Evolutionary conservation across 768 basidiomycete species (phyloP), one percentile per base, ranked within the genome.

Genomic region (Tephrocybe sp.): DNA sequence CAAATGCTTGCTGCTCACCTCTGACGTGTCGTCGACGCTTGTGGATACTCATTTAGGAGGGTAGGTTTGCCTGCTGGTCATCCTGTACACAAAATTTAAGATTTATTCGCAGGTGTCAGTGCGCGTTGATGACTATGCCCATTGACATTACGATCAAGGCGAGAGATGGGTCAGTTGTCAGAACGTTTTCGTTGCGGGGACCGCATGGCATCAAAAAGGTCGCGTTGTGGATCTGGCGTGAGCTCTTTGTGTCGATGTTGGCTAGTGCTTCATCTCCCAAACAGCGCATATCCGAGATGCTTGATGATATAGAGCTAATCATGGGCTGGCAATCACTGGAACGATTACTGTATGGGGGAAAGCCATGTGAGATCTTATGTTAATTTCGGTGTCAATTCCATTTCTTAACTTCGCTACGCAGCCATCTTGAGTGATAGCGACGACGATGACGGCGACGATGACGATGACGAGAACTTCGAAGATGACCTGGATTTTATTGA

Each of bases 151-250:
- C 61, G 9, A 73, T 86, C 49, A 76, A 65, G 42, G 73, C 70
- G 44, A 69, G 66, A 10, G 51, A 55, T 13, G 75, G 76, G 12
- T 74, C 71, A 32, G 36, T 68, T 19, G 60, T 84, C 57, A 83
- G 78, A 56, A 66, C 70, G 0, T 83, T 84, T 48, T 60, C 63
- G 17, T 61, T 84, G 17, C 63, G 64, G 3, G 83, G 83, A 3
- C 75, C 75, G 0, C 71, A 74, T 26, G 69, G 70, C 19, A 66
- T 84, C 16, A 70, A 76, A 22, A 67, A 65, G 12, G 68, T 77
- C 35, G 52, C 80, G 5, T 63, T 84, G 14, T 87, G 83, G 82
- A 77, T 87, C 46, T 87, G 85, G 85, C 74, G 85, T 5, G 86
- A 87, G 53, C 70, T 87, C 16, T 79, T 87, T 53, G 61, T 87